A percentile compares a stretch with the other conserved stretches of the same genome.
Evolutionary conservation across 257 asterid genomes (phyloP).

Genomic region (Plectranthus barbatus): DNA sequence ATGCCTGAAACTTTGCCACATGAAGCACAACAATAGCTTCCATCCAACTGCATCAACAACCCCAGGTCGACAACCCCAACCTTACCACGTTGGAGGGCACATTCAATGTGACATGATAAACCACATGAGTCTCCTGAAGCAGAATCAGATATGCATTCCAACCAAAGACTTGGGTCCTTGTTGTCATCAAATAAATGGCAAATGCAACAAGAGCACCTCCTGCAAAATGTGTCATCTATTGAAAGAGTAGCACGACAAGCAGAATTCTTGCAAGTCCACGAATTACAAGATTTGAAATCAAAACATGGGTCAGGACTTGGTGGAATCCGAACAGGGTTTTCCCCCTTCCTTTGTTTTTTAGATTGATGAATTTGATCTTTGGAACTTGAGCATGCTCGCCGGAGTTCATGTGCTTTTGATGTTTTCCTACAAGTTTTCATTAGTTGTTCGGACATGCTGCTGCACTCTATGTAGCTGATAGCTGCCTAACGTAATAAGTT

Average conservation of each 20-base stretch:
- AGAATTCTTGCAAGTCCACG: constrained; percentile 18
- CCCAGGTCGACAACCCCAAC: constrained; percentile 12
- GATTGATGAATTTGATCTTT: constrained; percentile 53
- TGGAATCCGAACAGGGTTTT: constrained; percentile 59
- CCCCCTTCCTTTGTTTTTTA: constrained; percentile 57
- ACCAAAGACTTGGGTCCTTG: constrained; percentile 19
- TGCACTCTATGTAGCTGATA: constrained; percentile 25
- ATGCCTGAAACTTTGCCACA: constrained; percentile 14
- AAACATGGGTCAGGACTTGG: constrained; percentile 41
- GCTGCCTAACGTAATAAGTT: constrained; percentile 26
- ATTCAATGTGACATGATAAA: constrained; percentile 15
- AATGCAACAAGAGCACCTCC: constrained; percentile 16
- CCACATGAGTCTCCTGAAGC: constrained; percentile 11
- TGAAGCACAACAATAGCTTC: constrained; percentile 19
- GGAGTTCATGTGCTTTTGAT: constrained; percentile 40
- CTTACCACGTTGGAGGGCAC: constrained; percentile 10
- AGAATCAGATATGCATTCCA: constrained; percentile 11
- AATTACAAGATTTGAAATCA: constrained; percentile 38
- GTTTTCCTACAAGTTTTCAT: constrained; percentile 40
- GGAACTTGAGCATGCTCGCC: constrained; percentile 43
- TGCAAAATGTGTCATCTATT: constrained; percentile 10
- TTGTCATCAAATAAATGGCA: constrained; percentile 17
- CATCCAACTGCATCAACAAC: constrained; percentile 7
- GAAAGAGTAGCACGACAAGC: constrained; percentile 14
- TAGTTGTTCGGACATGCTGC: constrained; percentile 53